Percentiles rank a stretch among this genome's conserved stretches.
Evolutionary conservation across 169 alveolate species (phyloP).

Genomic region (Cryptosporidium bovis): DNA sequence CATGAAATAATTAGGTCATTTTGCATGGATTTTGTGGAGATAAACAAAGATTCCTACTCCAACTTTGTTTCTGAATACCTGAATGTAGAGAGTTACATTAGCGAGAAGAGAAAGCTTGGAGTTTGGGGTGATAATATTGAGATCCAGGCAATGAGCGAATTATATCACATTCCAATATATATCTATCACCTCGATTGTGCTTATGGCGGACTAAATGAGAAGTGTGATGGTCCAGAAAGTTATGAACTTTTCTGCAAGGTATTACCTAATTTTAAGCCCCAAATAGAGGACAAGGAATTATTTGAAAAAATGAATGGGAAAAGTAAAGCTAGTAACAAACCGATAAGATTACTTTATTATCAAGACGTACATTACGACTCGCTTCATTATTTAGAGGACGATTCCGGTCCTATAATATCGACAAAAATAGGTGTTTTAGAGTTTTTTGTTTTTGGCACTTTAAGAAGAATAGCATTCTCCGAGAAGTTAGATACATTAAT

Average conservation of each 20-base stretch:
- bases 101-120: slow-evolving; percentile 76
- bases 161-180: slow-evolving; percentile 54
- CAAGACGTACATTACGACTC: slow-evolving; percentile 69
- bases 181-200: background rate
- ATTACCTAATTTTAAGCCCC: slow-evolving; percentile 1
- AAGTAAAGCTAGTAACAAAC: background rate
- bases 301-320: background rate
- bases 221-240: background rate
- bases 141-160: slow-evolving; percentile 79
- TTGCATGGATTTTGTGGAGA: slow-evolving; percentile 78
- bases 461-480: too few species aligned
- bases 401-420: background rate
- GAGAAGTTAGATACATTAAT: too few species aligned
- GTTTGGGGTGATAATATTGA: slow-evolving; percentile 89
- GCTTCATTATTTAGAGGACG: slow-evolving; percentile 17
- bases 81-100: slow-evolving; percentile 82
- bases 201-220: background rate
- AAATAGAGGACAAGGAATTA: too few species aligned
- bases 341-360: slow-evolving; percentile 47
- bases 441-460: background rate
- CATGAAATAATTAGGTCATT: slow-evolving; percentile 78
- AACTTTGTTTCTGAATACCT: slow-evolving; percentile 85
- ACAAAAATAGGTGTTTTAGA: slow-evolving; percentile 4
- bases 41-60: slow-evolving; percentile 77
- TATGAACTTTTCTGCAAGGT: slow-evolving; percentile 34